These are phyloP conservation scores for Jaltomata sinuosa DNA, from an alignment of 257 asterid genomes.

Conservation along the genomic window DNA sequence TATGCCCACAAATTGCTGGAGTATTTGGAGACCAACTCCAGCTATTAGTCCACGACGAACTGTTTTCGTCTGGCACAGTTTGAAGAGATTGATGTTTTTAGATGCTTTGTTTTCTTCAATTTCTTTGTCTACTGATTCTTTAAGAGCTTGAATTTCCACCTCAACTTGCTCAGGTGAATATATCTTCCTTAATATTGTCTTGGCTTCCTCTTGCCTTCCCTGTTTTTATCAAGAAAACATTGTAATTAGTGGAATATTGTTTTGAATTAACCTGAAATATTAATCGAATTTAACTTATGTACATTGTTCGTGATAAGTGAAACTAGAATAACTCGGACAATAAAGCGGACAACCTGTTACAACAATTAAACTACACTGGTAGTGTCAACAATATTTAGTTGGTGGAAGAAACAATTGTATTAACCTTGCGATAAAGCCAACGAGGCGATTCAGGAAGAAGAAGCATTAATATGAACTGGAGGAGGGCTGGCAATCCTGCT, in stretches of 20 bases:
- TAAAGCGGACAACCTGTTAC: background rate
- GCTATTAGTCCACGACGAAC: slow-evolving; percentile 33
- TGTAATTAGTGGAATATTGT: background rate
- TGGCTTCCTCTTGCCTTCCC: slow-evolving; percentile 34
- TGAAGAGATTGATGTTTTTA: slow-evolving; percentile 12
- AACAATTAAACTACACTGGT: background rate
- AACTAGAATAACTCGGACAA: background rate
- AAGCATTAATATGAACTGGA: slow-evolving; percentile 30
- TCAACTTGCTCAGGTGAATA: slow-evolving; percentile 25
- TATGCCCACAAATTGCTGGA: slow-evolving; percentile 40
- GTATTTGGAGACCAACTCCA: slow-evolving; percentile 30
- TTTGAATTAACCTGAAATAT: background rate
- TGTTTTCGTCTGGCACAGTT: slow-evolving; percentile 15
- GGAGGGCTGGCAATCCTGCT: slow-evolving; percentile 32
- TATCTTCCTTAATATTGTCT: slow-evolving; percentile 23
- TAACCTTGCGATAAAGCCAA: slow-evolving; percentile 39
- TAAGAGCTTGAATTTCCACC: slow-evolving; percentile 18
- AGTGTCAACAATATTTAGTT: background rate
- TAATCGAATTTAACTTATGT: background rate
- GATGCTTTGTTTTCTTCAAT: slow-evolving; percentile 13
- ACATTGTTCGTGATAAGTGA: background rate
- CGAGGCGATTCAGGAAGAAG: slow-evolving; percentile 38
- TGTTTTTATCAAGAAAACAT: background rate
- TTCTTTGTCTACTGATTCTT: slow-evolving; percentile 25
- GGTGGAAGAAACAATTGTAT: background rate